Conservation (phyloP, 1,139 yeast genomes). For the Pneumocystis canis region DNA sequence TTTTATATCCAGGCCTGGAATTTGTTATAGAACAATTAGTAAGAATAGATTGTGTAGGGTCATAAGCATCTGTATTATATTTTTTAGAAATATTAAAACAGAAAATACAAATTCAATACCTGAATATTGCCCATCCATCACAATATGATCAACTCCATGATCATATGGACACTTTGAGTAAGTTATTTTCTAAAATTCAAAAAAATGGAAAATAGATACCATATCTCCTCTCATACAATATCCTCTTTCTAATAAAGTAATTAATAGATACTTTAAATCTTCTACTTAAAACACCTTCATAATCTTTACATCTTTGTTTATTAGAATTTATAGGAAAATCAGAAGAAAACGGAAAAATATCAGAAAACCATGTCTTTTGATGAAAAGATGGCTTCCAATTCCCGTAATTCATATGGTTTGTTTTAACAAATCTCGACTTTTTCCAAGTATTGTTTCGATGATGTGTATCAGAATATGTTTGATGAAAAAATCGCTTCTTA, state of each 20-base stretch:
- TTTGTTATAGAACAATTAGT: background rate
- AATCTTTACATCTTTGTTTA: background rate
- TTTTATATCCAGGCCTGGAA: slow-evolving; percentile 9
- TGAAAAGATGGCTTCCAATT: background rate
- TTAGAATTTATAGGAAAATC: background rate
- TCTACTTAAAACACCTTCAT: background rate
- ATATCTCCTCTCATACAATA: slow-evolving; percentile 19
- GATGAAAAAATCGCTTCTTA: background rate
- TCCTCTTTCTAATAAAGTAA: slow-evolving; percentile 15
- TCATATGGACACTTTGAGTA: slow-evolving; percentile 16
- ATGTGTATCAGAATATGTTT: background rate
- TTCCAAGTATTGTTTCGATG: background rate
- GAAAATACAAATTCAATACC: background rate
- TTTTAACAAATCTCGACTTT: background rate
- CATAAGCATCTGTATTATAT: slow-evolving; percentile 2
- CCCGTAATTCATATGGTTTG: background rate
- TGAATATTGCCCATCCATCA: slow-evolving; percentile 4
- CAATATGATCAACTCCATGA: slow-evolving; percentile 14
- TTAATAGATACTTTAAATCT: background rate
- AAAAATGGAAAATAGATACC: background rate
- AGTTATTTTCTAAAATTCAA: background rate
- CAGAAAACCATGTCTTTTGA: background rate
- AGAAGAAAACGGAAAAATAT: background rate
- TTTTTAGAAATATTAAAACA: background rate
- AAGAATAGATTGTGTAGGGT: slow-evolving; percentile 5